phyloP scores from a whole-genome alignment of 2,329 filamentous ascomycete genomes.

The Aciculosporium take region DNA sequence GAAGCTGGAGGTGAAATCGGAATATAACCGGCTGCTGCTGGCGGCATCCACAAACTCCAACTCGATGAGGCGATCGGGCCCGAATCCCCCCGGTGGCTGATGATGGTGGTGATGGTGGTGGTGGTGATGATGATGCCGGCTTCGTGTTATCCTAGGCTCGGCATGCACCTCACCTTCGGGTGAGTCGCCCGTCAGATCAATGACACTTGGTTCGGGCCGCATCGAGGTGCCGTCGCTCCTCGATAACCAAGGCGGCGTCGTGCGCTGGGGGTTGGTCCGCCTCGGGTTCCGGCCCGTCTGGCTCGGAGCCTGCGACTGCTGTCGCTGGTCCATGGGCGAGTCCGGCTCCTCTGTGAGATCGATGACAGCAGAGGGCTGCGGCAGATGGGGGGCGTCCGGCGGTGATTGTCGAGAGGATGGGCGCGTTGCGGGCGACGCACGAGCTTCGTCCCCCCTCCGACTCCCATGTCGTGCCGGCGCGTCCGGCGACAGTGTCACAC shows the following conservation, averaged over 20 bases:
- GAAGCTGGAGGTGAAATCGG: conserved; percentile 11
- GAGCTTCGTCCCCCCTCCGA: neutral
- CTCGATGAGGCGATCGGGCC: conserved; percentile 13
- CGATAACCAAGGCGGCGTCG: conserved; percentile 27
- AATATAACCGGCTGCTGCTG: conserved; percentile 7
- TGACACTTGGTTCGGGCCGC: conserved; percentile 22
- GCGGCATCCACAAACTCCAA: conserved; percentile 13
- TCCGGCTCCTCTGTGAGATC: conserved; percentile 38
- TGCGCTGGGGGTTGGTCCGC: conserved; percentile 25
- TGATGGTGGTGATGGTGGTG: conserved; percentile 8
- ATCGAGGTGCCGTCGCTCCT: conserved; percentile 31
- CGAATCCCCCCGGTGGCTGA: neutral
- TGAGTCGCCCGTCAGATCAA: conserved; percentile 38
- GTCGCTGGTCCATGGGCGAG: conserved; percentile 25
- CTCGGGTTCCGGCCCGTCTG: conserved; percentile 21
- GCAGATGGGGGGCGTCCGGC: conserved; percentile 3
- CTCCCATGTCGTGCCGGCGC: neutral
- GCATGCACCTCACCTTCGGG: conserved; percentile 18
- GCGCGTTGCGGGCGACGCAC: neutral
- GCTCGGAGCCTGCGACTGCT: conserved; percentile 12
- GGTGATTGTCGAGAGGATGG: neutral
- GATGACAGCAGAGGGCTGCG: conserved; percentile 22
- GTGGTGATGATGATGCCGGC: conserved; percentile 6
- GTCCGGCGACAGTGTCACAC: neutral
- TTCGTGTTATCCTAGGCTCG: conserved; percentile 3